These are phyloP conservation scores for Aotearoamyces nothofagi DNA, from an alignment of 2,329 filamentous ascomycete genomes.

Conservation along the genomic window DNA sequence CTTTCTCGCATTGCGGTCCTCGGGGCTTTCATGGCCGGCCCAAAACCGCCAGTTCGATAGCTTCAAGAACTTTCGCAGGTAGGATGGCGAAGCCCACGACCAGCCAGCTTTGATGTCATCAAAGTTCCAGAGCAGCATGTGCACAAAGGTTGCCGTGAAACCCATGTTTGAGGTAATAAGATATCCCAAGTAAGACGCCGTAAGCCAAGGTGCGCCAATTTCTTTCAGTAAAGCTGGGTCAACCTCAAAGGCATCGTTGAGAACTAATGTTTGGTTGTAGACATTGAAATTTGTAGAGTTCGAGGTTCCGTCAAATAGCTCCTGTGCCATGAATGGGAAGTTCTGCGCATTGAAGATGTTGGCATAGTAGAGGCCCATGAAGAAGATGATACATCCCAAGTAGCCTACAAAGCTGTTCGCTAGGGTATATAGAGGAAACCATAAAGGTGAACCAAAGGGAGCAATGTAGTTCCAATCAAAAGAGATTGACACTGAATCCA, in stretches of 20 bases:
- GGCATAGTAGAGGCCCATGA: constrained; percentile 24
- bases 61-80: constrained; percentile 3
- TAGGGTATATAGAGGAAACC: constrained; percentile 18
- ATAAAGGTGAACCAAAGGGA: constrained; percentile 16
- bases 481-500: constrained; percentile 16
- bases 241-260: constrained; percentile 23
- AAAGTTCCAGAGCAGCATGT: constrained; percentile 23
- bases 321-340: constrained; percentile 26
- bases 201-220: constrained; percentile 25
- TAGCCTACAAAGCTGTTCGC: constrained; percentile 18
- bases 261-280: constrained; percentile 27
- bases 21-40: constrained; percentile 4
- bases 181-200: constrained; percentile 21
- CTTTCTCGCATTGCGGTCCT: constrained; percentile 6
- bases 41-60: constrained; percentile 7
- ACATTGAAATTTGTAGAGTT: constrained; percentile 20
- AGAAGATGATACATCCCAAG: constrained; percentile 17
- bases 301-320: constrained; percentile 22
- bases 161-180: constrained; percentile 26
- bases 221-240: constrained; percentile 19
- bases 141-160: constrained; percentile 26
- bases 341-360: constrained; percentile 24
- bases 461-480: constrained; percentile 27
- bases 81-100: constrained; percentile 3
- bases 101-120: constrained; percentile 22